A percentile compares a stretch with the other conserved stretches of the same genome.
These are phyloP conservation scores for Sphagnum fallax DNA, from an alignment of 228 moss, liverwort and hornwort species.

Conservation along the genomic window DNA sequence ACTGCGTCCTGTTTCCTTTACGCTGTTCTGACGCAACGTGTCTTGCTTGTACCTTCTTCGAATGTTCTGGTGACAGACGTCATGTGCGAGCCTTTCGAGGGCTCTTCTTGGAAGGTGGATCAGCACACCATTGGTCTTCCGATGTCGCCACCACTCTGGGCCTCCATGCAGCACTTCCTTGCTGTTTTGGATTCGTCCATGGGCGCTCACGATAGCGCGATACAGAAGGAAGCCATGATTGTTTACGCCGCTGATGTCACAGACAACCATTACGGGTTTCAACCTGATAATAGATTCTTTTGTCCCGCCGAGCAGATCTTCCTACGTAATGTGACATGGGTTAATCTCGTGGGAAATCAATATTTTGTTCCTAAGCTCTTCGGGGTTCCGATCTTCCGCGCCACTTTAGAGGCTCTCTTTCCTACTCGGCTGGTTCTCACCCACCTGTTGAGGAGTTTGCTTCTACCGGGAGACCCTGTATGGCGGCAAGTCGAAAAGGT, in stretches of 20 bases:
- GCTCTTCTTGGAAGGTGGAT: conserved; percentile 32
- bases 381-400: conserved; percentile 24
- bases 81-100: conserved; percentile 41
- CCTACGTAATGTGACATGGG: conserved; percentile 23
- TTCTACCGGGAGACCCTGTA: conserved; percentile 23
- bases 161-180: neutral
- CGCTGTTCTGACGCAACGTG: conserved; percentile 33
- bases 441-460: conserved; percentile 19
- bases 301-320: conserved; percentile 29
- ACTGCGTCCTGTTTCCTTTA: conserved; percentile 25
- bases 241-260: conserved; percentile 35
- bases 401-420: conserved; percentile 34
- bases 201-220: neutral
- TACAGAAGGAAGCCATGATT: too few species aligned
- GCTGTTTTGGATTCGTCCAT: conserved; percentile 9
- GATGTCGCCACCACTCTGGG: neutral
- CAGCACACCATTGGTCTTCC: neutral
- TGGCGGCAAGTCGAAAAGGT: conserved; percentile 27
- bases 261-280: conserved; percentile 24
- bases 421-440: conserved; percentile 36
- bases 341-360: conserved; percentile 37
- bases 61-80: conserved; percentile 28
- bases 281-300: conserved; percentile 29
- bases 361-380: conserved; percentile 48
- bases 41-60: conserved; percentile 25